These are phyloP conservation scores for Vickermania ingenoplastis DNA, from an alignment of 208 protist genomes.

Conservation along the genomic window DNA sequence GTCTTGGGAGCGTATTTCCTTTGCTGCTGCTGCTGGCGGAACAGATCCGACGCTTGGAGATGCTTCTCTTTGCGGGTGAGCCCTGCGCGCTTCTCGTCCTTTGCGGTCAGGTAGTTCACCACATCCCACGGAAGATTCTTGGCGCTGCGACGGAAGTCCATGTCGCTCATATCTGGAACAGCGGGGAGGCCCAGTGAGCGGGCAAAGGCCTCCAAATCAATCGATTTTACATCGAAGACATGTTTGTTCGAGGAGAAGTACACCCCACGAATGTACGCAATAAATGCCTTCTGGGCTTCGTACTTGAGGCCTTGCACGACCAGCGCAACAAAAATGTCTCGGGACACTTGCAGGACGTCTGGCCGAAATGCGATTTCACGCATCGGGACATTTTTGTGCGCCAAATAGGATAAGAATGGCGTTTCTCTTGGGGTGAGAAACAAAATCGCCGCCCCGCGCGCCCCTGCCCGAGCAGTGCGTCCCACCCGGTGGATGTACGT, in stretches of 20 bases:
- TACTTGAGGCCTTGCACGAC: constrained; percentile 95
- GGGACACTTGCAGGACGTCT: constrained; percentile 51
- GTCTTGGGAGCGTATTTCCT: constrained; percentile 47
- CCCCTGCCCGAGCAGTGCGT: constrained; percentile 90
- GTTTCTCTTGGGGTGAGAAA: constrained; percentile 96
- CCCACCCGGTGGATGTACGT: constrained; percentile 99
- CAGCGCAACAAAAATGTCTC: constrained; percentile 86
- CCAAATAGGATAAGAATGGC: constrained; percentile 88
- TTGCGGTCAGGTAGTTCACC: constrained; percentile 69
- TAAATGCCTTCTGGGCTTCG: constrained; percentile 96
- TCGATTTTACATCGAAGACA: constrained; percentile 89
- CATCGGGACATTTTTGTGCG: constrained; percentile 72
- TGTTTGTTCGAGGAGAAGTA: constrained; percentile 94
- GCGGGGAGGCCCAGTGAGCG: constrained; percentile 89
- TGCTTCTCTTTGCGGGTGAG: constrained; percentile 77
- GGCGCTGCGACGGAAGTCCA: constrained; percentile 47
- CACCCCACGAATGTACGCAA: constrained; percentile 95
- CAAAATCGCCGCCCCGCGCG: constrained; percentile 91
- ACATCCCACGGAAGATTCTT: constrained; percentile 90
- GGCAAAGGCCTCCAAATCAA: constrained; percentile 88
- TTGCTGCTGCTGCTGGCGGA: constrained; percentile 72
- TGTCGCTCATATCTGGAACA: constrained; percentile 91
- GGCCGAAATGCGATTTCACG: constrained; percentile 81
- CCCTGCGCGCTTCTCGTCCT: constrained; percentile 4
- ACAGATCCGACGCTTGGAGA: constrained; percentile 79